Evolutionary conservation across 2,329 filamentous ascomycete species (phyloP).

Genomic region (Diaporthe aspalathi): DNA sequence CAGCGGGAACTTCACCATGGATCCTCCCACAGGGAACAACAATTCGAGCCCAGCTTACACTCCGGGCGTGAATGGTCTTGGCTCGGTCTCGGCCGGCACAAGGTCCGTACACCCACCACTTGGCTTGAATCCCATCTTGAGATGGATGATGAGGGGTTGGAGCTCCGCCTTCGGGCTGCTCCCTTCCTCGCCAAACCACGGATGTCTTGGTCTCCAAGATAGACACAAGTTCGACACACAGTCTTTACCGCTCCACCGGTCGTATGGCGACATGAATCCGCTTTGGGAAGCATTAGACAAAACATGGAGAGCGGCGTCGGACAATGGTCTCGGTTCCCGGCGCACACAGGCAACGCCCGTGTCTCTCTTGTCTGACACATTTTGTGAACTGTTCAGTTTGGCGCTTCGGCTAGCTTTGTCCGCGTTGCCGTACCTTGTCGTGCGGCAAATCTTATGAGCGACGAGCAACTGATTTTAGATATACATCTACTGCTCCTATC

Average conservation of each 20-base stretch:
- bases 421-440: slow-evolving; percentile 30
- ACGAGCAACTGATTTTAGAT: slow-evolving; percentile 25
- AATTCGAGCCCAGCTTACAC: not conserved
- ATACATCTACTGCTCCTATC: slow-evolving; percentile 17
- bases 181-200: not conserved
- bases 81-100: slow-evolving; percentile 17
- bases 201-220: not conserved
- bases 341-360: not conserved
- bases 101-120: slow-evolving; percentile 1
- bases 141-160: slow-evolving; percentile 8
- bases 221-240: slow-evolving; percentile 22
- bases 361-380: not conserved
- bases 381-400: not conserved
- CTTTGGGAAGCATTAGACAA: not conserved
- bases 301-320: not conserved
- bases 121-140: slow-evolving; percentile 25
- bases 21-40: slow-evolving; percentile 17
- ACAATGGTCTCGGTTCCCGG: not conserved
- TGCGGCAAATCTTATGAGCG: slow-evolving; percentile 36
- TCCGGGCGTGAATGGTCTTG: slow-evolving; percentile 32
- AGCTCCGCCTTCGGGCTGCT: not conserved
- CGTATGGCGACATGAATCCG: not conserved
- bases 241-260: slow-evolving; percentile 14
- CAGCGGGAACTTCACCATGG: slow-evolving; percentile 24
- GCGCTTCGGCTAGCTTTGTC: slow-evolving; percentile 17